A percentile compares a stretch with the other conserved stretches of the same genome.
Evolutionary conservation across 257 asterid genomes (phyloP).

Genomic region (Hygrophila difformis): DNA sequence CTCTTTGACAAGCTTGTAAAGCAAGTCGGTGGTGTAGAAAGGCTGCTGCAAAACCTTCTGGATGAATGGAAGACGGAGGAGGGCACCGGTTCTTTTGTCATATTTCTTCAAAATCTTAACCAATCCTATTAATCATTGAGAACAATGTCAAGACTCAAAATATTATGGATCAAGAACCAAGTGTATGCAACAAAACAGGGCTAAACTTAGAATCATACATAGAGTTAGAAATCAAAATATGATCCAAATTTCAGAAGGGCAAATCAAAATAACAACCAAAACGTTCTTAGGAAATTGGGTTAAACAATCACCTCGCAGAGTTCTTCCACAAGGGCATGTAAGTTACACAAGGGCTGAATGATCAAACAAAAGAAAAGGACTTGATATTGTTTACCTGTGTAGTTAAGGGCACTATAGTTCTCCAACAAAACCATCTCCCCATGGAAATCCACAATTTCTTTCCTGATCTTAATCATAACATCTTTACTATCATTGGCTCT

Average conservation of each 20-base stretch:
- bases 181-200: too few relatives aligned
- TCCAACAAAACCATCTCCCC: constrained; percentile 96
- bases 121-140: constrained; percentile 39
- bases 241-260: too few relatives aligned
- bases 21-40: constrained; percentile 75
- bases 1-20: constrained; percentile 81
- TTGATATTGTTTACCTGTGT: constrained; percentile 45
- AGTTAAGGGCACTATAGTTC: constrained; percentile 90
- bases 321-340: too few relatives aligned
- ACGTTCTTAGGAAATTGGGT: too few relatives aligned
- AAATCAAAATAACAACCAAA: too few relatives aligned
- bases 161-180: too few relatives aligned
- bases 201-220: too few relatives aligned
- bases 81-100: constrained; percentile 88
- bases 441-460: constrained; percentile 84
- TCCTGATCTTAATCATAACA: constrained; percentile 58
- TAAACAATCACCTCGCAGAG: too few relatives aligned
- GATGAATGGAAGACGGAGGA: constrained; percentile 86
- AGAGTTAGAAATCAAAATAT: too few relatives aligned
- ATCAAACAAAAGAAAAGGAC: not conserved
- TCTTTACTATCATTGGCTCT: constrained; percentile 47
- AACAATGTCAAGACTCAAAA: not conserved
- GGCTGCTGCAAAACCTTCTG: constrained; percentile 92
- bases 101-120: constrained; percentile 87
- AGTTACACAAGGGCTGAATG: too few relatives aligned